phyloP scores from a whole-genome alignment of 495 filamentous ascomycete genomes.

The Penicillium samsonianum region DNA sequence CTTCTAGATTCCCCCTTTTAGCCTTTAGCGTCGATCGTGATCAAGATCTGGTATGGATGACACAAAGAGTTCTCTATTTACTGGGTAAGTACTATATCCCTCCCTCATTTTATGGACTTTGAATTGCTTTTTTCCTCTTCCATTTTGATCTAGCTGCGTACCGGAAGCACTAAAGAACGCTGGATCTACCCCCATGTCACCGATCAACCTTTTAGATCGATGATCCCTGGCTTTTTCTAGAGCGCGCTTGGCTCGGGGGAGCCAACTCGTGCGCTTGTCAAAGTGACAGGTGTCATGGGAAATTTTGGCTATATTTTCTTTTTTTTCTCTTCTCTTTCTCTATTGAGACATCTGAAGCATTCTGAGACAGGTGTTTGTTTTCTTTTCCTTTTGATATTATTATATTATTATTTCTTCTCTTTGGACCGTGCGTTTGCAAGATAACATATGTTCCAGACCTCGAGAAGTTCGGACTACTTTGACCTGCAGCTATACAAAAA shows the following conservation, averaged over 20 bases:
- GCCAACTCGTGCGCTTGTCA: slow-evolving; percentile 13
- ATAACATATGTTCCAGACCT: slow-evolving; percentile 7
- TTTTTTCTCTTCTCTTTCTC: slow-evolving; percentile 14
- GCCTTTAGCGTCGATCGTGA: slow-evolving; percentile 11
- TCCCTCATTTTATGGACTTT: slow-evolving; percentile 15
- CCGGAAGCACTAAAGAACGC: slow-evolving; percentile 23
- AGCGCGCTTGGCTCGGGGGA: slow-evolving; percentile 18
- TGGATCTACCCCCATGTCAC: slow-evolving; percentile 22
- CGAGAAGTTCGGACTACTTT: slow-evolving; percentile 25
- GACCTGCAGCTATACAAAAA: slow-evolving; percentile 26
- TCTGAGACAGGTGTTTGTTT: slow-evolving; percentile 17
- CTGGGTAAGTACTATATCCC: background rate
- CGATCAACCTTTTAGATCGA: slow-evolving; percentile 24
- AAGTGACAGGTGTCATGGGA: slow-evolving; percentile 32
- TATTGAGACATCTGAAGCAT: slow-evolving; percentile 9
- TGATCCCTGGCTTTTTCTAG: slow-evolving; percentile 22
- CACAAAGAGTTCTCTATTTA: background rate
- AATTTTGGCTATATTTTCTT: background rate
- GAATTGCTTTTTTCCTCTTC: slow-evolving; percentile 26
- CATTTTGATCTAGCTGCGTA: slow-evolving; percentile 30
- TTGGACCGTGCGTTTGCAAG: slow-evolving; percentile 9
- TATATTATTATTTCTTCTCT: background rate
- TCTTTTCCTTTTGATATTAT: background rate
- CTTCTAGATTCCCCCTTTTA: slow-evolving; percentile 15
- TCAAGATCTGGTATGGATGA: slow-evolving; percentile 2